Evolutionary conservation across 176 grass and related monocot species (phyloP).

Genomic region (Eragrostis curvula): DNA sequence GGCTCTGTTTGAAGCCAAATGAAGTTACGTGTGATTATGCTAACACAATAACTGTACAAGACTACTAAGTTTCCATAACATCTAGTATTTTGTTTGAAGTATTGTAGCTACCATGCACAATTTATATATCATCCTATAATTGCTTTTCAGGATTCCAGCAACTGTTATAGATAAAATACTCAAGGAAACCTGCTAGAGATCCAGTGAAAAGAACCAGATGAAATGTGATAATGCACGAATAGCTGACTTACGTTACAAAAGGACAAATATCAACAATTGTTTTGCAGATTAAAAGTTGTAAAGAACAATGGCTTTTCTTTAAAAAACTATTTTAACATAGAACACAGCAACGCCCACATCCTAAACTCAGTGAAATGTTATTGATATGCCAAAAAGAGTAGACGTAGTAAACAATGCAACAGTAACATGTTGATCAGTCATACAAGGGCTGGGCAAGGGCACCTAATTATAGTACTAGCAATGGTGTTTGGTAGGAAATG

Average conservation of each 20-base stretch:
- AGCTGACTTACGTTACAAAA: background rate
- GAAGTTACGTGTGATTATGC: background rate
- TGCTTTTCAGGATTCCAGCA: background rate
- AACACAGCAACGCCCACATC: background rate
- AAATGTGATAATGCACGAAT: slow-evolving; percentile 15
- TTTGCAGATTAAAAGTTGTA: background rate
- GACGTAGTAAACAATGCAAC: background rate
- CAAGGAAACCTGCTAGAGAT: slow-evolving; percentile 2
- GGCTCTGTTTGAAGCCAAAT: too few species aligned
- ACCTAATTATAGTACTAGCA: background rate
- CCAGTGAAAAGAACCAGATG: background rate
- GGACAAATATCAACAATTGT: background rate
- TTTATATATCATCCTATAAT: background rate
- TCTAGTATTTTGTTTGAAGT: background rate
- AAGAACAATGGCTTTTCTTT: slow-evolving; percentile 6
- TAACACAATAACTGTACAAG: background rate
- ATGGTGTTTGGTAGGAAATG: background rate
- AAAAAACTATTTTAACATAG: background rate
- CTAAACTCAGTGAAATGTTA: slow-evolving; percentile 1
- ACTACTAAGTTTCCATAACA: background rate
- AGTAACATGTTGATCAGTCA: background rate
- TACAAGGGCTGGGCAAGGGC: background rate
- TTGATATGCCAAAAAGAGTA: background rate
- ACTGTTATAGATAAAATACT: background rate
- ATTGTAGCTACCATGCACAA: background rate